Base-by-base conservation (phyloP, 2,329 filamentous ascomycete species). In the Pyrenophora seminiperda region DNA sequence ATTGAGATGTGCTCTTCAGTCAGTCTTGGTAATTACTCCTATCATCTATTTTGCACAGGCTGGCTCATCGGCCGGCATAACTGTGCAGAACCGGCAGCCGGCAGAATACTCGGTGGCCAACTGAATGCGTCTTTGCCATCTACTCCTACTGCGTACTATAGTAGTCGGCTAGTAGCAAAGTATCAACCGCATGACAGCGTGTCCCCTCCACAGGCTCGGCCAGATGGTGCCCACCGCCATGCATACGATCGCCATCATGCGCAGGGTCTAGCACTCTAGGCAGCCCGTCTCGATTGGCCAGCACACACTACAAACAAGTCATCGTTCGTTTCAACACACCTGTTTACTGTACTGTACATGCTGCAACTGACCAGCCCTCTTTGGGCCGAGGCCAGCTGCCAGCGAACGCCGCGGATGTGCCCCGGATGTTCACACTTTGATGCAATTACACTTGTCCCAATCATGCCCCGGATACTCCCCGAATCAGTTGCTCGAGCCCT, bases 301-400 rank as follows among this genome's bases (percentile, higher is more conserved):
- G 15, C 18, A 17, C 40, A 44, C 39, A 40, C 39, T 51, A 40
- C 50, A 64, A 62, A 61, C 59, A 62, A 53, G 47, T 54, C 52
- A 47, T 54, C 46, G 47, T 56, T 54, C 45, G 63, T 68, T 65
- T 67, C 62, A 59, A 65, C 55, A 50, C 56, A 50, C 52, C 37
- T 51, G 49, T 62, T 61, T 58, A n/a, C n/a, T n/a, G n/a, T 22
- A 22, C 20, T 22, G 20, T 27, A 48, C 53, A 52, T 45, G 50
- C 55, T 45, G 58, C 52, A 58, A 41, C 52, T 63, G 56, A 60
- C 52, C 58, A 43, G 17, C 49, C 49, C 30, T 48, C 40, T 43
- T 43, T 51, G 43, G 43, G 50, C 40, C 54, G 49, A 47, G 51
- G 55, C 56, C 57, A 58, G 57, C 60, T 56, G 53, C 58, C 40